These are phyloP conservation scores for Rhodofomes roseus DNA, from an alignment of 1,284 basidiomycete species.

Conservation along the genomic window DNA sequence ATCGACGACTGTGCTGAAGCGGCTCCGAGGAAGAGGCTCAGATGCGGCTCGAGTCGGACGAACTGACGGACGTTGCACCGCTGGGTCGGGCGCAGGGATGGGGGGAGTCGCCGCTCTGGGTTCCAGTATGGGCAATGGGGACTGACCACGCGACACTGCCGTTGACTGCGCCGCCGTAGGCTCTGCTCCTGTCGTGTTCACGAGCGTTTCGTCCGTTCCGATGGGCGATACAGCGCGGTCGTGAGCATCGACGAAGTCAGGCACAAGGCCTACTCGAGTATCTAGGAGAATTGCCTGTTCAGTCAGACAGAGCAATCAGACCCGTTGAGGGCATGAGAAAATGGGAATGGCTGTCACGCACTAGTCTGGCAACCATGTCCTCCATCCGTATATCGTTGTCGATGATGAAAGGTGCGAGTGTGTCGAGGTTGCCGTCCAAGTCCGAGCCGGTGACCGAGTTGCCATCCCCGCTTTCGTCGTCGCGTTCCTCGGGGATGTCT, in stretches of 20 bases:
- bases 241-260: neutral
- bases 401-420: neutral
- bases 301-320: neutral
- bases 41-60: neutral
- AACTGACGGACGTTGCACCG: neutral
- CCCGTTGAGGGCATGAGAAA: neutral
- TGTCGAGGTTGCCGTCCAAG: neutral
- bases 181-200: neutral
- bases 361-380: constrained; percentile 5
- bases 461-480: constrained; percentile 16
- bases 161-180: too few relatives aligned
- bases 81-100: neutral
- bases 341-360: neutral
- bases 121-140: neutral
- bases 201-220: neutral
- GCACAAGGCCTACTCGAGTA: neutral
- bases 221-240: neutral
- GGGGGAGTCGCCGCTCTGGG: neutral
- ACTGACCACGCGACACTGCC: neutral
- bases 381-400: neutral
- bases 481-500: constrained; percentile 28
- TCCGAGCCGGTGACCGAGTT: neutral
- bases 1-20: constrained; percentile 12
- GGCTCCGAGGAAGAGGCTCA: neutral
- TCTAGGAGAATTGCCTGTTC: constrained; percentile 1